Evolutionary conservation across 306 rosid genomes (phyloP).

Genomic region (Argentina anserina): DNA sequence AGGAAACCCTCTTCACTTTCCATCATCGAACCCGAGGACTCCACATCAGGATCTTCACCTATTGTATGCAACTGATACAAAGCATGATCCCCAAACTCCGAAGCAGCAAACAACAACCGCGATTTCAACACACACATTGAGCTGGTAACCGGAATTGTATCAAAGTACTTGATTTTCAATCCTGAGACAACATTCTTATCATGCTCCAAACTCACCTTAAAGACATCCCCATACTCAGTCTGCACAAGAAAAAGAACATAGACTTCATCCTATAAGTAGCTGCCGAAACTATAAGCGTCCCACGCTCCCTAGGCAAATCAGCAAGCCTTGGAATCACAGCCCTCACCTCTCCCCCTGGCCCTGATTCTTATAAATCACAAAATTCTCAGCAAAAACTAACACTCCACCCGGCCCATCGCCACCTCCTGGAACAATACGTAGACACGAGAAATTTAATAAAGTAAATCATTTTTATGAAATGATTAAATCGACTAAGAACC

Average conservation of each 20-base stretch:
- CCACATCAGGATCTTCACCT: slow-evolving; percentile 92
- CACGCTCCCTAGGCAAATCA: slow-evolving; percentile 86
- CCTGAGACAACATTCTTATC: slow-evolving; percentile 70
- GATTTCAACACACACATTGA: slow-evolving; percentile 95
- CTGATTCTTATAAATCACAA: slow-evolving; percentile 93
- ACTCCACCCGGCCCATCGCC: slow-evolving; percentile 98
- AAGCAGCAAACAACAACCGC: slow-evolving; percentile 86
- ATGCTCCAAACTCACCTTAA: slow-evolving; percentile 83
- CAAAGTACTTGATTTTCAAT: slow-evolving; percentile 83
- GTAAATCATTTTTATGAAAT: too few species aligned
- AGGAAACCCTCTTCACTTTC: slow-evolving; percentile 90
- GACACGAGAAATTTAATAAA: too few species aligned
- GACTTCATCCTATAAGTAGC: slow-evolving; percentile 78
- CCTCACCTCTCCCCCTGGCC: slow-evolving; percentile 79
- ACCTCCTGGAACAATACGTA: slow-evolving; percentile 99
- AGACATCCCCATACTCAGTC: slow-evolving; percentile 95
- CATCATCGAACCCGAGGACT: slow-evolving; percentile 76
- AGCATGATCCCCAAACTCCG: slow-evolving; percentile 90
- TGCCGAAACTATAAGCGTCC: slow-evolving; percentile 89
- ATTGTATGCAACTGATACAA: slow-evolving; percentile 82
- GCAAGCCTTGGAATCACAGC: slow-evolving; percentile 88
- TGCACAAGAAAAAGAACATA: slow-evolving; percentile 88
- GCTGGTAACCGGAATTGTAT: slow-evolving; percentile 85
- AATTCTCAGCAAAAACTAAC: slow-evolving; percentile 88
- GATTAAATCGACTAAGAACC: too few species aligned